These are phyloP conservation scores for Tricholoma furcatifolium DNA, from an alignment of 768 basidiomycete genomes.

Conservation along the genomic window DNA sequence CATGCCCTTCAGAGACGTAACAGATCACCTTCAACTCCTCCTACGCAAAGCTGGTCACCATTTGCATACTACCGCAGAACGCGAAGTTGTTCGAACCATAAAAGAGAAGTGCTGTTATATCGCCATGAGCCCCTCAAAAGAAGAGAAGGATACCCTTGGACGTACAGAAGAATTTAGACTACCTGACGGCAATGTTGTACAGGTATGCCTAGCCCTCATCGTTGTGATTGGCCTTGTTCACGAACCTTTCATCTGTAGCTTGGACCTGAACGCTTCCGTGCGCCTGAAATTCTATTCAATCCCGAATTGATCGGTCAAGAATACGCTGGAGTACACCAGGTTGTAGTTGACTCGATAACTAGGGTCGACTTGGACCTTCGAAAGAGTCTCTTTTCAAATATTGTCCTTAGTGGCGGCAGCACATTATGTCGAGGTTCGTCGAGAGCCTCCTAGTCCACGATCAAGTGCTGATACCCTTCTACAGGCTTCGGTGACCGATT, in stretches of 20 bases:
- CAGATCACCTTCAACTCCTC: slow-evolving; percentile 92
- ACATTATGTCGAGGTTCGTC: slow-evolving; percentile 86
- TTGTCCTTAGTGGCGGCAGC: slow-evolving; percentile 95
- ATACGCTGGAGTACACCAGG: slow-evolving; percentile 96
- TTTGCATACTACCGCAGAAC: slow-evolving; percentile 94
- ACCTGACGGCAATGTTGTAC: slow-evolving; percentile 93
- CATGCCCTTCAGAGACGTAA: slow-evolving; percentile 69
- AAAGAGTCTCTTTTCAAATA: slow-evolving; percentile 93
- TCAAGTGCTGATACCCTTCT: slow-evolving; percentile 6
- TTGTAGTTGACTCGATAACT: slow-evolving; percentile 97
- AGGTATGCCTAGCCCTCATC: slow-evolving; percentile 44
- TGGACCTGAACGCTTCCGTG: slow-evolving; percentile 92
- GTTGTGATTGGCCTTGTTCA: slow-evolving; percentile 13
- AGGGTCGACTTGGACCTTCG: slow-evolving; percentile 95
- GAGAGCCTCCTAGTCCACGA: background rate
- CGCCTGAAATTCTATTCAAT: slow-evolving; percentile 97
- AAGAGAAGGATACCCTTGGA: slow-evolving; percentile 86
- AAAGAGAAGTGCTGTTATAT: slow-evolving; percentile 99
- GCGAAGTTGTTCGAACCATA: slow-evolving; percentile 94
- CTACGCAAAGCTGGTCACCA: slow-evolving; percentile 94
- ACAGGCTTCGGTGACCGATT: slow-evolving; percentile 93
- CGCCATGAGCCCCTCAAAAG: slow-evolving; percentile 88
- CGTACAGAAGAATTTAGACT: slow-evolving; percentile 86
- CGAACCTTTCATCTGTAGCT: slow-evolving; percentile 51
- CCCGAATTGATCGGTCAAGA: slow-evolving; percentile 96